Evolutionary conservation across 441 rosid species (phyloP), one percentile per base, ranked within the genome.

Genomic region (Corymbia calophylla): DNA sequence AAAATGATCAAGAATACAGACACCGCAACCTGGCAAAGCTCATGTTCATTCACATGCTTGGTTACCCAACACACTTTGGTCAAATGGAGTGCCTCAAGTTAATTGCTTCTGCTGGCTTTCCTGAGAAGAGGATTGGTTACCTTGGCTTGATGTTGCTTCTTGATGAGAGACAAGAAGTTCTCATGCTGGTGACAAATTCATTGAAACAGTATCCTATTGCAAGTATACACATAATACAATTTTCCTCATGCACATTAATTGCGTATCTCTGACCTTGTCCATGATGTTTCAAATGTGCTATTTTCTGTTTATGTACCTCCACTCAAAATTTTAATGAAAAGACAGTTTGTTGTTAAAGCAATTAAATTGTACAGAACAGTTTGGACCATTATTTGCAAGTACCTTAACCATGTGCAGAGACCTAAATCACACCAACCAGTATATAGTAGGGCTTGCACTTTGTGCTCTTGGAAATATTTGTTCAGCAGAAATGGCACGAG

Each of bases 1-100:
- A 97, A 89, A 95, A 97, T 90, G 99, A 97, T 90, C 97, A 93
- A 35, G 99, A 97, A 64, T 96, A 96, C 93, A 95, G 99, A 90
- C 97, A 96, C 89, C 92, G 97, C 51, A 96, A 96, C 94, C 95
- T 98, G 87, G 99, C 99, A n/a, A 98, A 98, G 92, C 99, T 98
- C 92, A 98, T 98, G 99, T 98, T 97, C 89, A 98, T 98, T 91
- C 99, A 98, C 93, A 98, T 98, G 99, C 98, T 98, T 88, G 99
- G 99, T 89, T 98, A 98, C 92, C 99, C 99, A 11, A 98, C 99
- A 19, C 99, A 98, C 93, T 98, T 98, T 93, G 99, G 99, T 88
- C 99, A 98, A 93, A 98, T 98, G 99, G 99, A 98, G 93, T 98
- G 99, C 94, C 94, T 97, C 92, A 97, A 98, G 91, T 96, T 96